Conservation (phyloP, 208 protist species). For the Entamoeba histolytica region DNA sequence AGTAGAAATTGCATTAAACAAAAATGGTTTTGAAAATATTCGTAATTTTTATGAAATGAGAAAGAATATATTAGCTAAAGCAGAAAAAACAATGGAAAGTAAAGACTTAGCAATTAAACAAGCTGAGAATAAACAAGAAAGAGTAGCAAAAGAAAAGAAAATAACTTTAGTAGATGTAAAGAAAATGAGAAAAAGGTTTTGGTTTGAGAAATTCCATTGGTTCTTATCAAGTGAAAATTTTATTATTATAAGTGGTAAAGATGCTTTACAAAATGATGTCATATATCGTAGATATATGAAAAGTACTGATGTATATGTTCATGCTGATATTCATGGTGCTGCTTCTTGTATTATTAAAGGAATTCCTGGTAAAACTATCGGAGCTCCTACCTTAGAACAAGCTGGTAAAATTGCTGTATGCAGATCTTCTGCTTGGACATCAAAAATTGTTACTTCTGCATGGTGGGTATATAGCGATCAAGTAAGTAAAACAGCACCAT, state of each 20-base stretch:
- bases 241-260: constrained; percentile 67
- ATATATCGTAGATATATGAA: constrained; percentile 43
- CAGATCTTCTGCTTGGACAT: constrained; percentile 65
- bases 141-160: background rate
- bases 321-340: constrained; percentile 71
- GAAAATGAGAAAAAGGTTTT: constrained; percentile 56
- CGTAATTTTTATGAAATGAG: background rate
- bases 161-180: background rate
- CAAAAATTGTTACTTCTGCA: constrained; percentile 58
- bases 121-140: constrained; percentile 11
- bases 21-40: background rate
- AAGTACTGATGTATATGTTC: constrained; percentile 69
- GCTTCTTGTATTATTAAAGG: constrained; percentile 68
- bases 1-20: background rate
- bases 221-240: constrained; percentile 78
- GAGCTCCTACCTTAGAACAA: constrained; percentile 48
- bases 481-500: constrained; percentile 59
- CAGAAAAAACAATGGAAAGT: background rate
- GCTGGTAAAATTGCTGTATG: constrained; percentile 65
- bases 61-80: background rate
- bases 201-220: constrained; percentile 93
- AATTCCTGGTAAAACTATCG: constrained; percentile 31
- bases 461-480: constrained; percentile 76
- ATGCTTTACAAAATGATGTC: constrained; percentile 75
- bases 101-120: background rate